Evolutionary conservation across 2,329 filamentous ascomycete genomes (phyloP), one percentile per base, ranked within the genome.

Genomic region (Beauveria asiatica): DNA sequence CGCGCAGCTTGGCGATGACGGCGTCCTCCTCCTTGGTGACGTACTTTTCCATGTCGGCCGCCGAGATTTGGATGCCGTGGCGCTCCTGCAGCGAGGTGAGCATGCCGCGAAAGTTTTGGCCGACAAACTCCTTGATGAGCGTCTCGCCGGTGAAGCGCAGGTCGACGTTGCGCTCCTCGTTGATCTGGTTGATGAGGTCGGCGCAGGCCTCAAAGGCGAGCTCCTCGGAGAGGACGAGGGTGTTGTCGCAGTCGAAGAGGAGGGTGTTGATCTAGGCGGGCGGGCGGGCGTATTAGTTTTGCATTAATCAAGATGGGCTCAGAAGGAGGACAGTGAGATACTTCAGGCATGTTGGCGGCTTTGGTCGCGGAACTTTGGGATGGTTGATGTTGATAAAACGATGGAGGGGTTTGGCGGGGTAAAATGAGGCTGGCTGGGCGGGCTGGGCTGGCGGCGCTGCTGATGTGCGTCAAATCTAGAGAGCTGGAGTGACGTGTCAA

Each of bases 61-160:
- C 73, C 27, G 75, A 67, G 75, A 96, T 83, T 57, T 80, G 76
- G 75, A 96, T 93, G 74, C 81, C 79, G 80, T 90, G 86, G 74
- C 89, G 87, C 73, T 84, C 77, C 74, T 92, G 86, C 63, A 96
- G 84, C 63, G 84, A 85, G 62, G 79, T 75, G 76, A 96, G 86
- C 90, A 96, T 96, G 75, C 90, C 90, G 67, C 91, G 90, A 83
- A 96, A 96, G 82, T 95, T 96, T 74, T 94, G 88, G 68, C 92
- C 92, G 67, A 96, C 90, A 69, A 95, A 96, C 76, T 96, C 89
- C 67, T 81, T 78, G 76, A 96, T 89, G 64, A 96, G 86, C 62
- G 85, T 81, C 52, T 86, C 83, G 69, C 88, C 88, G 4, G 89
- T 92, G 79, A 95, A 96, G 71, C 82, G 84, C 67, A 84, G 80